Evolutionary conservation across 371 early-diverging fungal species (phyloP).

Genomic region (Lichtheimia ornata): DNA sequence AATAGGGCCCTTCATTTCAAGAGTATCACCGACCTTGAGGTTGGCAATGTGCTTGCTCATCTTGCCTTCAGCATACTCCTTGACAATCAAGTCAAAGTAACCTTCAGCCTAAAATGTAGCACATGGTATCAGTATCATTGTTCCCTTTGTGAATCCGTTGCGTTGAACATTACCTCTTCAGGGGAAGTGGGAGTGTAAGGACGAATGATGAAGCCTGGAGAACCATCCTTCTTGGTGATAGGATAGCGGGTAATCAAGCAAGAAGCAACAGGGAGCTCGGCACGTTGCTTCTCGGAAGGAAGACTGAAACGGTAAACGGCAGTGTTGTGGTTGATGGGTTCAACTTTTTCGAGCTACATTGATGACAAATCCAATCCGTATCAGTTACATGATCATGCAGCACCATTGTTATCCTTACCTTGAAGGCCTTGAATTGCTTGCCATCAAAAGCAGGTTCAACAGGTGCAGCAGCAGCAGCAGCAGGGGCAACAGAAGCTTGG

Average conservation of each 20-base stretch:
- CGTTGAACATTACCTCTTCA: constrained; percentile 47
- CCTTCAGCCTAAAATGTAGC: constrained; percentile 49
- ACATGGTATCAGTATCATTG: background rate
- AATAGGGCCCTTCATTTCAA: constrained; percentile 92
- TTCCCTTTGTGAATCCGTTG: background rate
- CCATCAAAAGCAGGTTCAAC: constrained; percentile 59
- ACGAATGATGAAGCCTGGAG: constrained; percentile 69
- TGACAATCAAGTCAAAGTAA: constrained; percentile 88
- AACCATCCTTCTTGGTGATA: constrained; percentile 64
- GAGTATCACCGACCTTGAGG: constrained; percentile 81
- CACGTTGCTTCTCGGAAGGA: constrained; percentile 61
- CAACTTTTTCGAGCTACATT: constrained; percentile 53
- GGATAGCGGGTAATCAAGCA: constrained; percentile 77
- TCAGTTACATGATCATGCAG: background rate
- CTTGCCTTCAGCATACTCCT: constrained; percentile 71
- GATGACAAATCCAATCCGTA: background rate
- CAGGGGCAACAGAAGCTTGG: constrained; percentile 22
- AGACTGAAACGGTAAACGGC: constrained; percentile 79
- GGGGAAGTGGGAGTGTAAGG: constrained; percentile 92
- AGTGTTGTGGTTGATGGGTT: constrained; percentile 78
- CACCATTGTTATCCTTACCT: constrained; percentile 25
- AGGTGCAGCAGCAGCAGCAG: constrained; percentile 24
- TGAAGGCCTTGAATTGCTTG: constrained; percentile 71
- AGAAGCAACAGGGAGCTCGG: constrained; percentile 78
- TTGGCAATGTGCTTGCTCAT: constrained; percentile 79